Base-by-base conservation (phyloP, 208 protist genomes). In the Trypanosoma platydactyli region DNA sequence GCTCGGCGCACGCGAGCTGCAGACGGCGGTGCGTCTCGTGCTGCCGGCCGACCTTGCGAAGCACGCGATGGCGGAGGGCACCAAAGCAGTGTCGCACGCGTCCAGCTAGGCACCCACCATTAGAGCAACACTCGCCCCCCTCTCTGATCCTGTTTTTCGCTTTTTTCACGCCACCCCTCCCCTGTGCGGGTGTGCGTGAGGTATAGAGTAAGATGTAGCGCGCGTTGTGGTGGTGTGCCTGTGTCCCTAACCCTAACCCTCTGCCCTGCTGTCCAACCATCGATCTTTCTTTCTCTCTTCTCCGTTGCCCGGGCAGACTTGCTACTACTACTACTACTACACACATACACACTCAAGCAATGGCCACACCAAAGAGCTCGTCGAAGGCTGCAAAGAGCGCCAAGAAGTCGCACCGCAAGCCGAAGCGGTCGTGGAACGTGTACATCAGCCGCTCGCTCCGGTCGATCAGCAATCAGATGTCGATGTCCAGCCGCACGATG, bases 21-120 rank as follows among this genome's bases (percentile, higher is more conserved):
- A 98, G 85, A 98, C 97, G 57, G 97, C 97, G 38, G 97, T 99
- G 59, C 93, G 97, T 64, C 83, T 99, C 38, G 84, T 99, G 70
- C 93, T 99, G 38, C 95, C 98, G 48, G 96, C 97, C 59, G 97
- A 99, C 88, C 88, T 99, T 9, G 95, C 98, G 69, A 99, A 99
- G 88, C 98, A 99, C 81, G 98, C 98, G 60, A 98, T 99, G 72
- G 97, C 96, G 48, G 97, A 99, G 88, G 98, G 97, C 75, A 98
- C 97, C 62, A 99, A 99, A 85, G 98, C 98, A 41, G 96, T 99
- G 45, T 97, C 92, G 50, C 29, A 64, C 50, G 58, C 67, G 29
- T 64, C 56, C 46, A 53, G 42, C 67, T 66, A 65, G 45, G 40
- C 49, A 5, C 16, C 48, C 30, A 20, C 5, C 53, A 24, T n/a